Evolutionary conservation across 208 protist genomes (phyloP).

Genomic region (Acanthamoeba sp.): DNA sequence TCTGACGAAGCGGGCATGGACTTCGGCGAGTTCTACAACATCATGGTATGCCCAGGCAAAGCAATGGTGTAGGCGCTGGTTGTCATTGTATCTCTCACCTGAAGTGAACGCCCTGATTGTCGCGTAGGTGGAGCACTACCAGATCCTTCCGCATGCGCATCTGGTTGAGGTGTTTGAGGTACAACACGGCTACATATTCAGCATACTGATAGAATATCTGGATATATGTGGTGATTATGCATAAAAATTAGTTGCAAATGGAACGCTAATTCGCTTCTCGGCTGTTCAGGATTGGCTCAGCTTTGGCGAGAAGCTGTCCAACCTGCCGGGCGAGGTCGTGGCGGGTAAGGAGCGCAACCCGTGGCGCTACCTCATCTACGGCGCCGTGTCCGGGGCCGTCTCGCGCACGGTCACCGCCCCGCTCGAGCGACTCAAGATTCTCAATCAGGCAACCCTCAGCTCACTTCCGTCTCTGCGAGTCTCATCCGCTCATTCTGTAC

Average conservation of each 20-base stretch:
- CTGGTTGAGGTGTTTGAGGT: constrained; percentile 45
- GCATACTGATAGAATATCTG: too few species aligned
- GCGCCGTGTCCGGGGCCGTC: constrained; percentile 94
- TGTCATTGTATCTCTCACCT: not conserved
- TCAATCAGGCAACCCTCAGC: not conserved
- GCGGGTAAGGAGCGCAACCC: constrained; percentile 10
- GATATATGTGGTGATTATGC: too few species aligned
- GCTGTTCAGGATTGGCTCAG: constrained; percentile 4
- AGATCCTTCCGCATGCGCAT: not conserved
- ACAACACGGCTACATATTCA: too few species aligned
- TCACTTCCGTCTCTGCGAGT: not conserved
- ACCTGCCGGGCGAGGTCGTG: constrained; percentile 9
- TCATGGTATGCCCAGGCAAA: not conserved
- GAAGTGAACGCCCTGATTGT: not conserved
- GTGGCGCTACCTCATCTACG: constrained; percentile 91
- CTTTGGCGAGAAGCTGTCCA: constrained; percentile 49
- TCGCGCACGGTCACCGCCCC: constrained; percentile 95
- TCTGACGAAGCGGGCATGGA: constrained; percentile 9
- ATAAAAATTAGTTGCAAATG: too few species aligned
- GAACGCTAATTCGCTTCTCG: not conserved
- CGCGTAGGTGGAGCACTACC: constrained; percentile 16
- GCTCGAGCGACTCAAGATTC: constrained; percentile 90
- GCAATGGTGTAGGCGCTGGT: not conserved
- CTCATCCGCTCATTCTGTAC: too few species aligned
- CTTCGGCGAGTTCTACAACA: constrained; percentile 53